A percentile compares a stretch with the other conserved stretches of the same genome.
Conservation (phyloP, 2,329 filamentous ascomycete genomes). For the Fusarium transvaalense region DNA sequence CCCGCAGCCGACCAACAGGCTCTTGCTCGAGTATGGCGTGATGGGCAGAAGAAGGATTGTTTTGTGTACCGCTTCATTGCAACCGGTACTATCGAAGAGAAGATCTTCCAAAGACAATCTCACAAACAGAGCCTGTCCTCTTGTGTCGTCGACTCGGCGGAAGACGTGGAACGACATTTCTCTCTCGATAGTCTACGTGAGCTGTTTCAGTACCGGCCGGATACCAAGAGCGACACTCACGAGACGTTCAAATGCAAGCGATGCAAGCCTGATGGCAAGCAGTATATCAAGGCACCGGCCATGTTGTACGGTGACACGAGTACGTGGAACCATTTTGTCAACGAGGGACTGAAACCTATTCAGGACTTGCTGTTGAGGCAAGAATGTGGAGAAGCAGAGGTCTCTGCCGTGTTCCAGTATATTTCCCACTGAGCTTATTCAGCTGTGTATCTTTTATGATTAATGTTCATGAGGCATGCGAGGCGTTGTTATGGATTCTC, state of each 20-base stretch:
- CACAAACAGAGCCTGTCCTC: conserved; percentile 98
- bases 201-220: conserved; percentile 89
- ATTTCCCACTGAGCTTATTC: conserved; percentile 80
- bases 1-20: conserved; percentile 98
- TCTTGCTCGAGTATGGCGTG: conserved; percentile 96
- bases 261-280: conserved; percentile 87
- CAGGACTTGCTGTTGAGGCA: conserved; percentile 92
- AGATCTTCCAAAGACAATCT: conserved; percentile 98
- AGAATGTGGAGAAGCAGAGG: conserved; percentile 80
- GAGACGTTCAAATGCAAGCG: conserved; percentile 99
- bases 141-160: conserved; percentile 94
- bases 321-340: conserved; percentile 98
- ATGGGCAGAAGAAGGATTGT: conserved; percentile 98
- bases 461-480: conserved; percentile 23
- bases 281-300: conserved; percentile 89
- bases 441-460: conserved; percentile 11
- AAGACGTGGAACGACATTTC: conserved; percentile 98
- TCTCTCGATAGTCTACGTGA: conserved; percentile 90
- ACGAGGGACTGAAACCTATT: conserved; percentile 81
- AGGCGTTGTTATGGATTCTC: conserved; percentile 32
- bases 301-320: conserved; percentile 98
- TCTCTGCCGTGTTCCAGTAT: conserved; percentile 98
- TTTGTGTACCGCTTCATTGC: conserved; percentile 99
- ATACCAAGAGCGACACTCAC: conserved; percentile 92
- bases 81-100: conserved; percentile 97